phyloP scores from a whole-genome alignment of 2,329 filamentous ascomycete genomes.

The Pyricularia pennisetigena region DNA sequence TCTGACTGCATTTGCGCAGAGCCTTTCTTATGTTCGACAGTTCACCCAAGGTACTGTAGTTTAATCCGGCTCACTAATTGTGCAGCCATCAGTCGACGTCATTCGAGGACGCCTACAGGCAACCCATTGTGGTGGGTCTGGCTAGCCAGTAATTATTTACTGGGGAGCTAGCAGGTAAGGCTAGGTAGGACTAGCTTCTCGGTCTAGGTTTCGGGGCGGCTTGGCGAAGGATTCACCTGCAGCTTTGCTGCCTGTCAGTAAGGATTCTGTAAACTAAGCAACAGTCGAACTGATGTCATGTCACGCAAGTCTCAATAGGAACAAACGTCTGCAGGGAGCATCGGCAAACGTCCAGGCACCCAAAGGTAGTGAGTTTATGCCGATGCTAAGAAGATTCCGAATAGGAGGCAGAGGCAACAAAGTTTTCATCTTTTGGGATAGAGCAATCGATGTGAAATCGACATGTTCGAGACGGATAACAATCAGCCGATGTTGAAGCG shows the following conservation, averaged over 20 bases:
- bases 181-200: background rate
- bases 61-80: background rate
- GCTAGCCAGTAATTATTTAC: background rate
- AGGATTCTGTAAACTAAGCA: background rate
- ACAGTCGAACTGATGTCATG: background rate
- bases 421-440: background rate
- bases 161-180: background rate
- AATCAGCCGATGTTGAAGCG: background rate
- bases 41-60: background rate
- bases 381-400: background rate
- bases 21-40: background rate
- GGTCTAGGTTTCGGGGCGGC: background rate
- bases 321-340: background rate
- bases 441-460: background rate
- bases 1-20: background rate
- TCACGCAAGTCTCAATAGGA: background rate
- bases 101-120: background rate
- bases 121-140: background rate
- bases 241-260: background rate
- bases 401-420: background rate
- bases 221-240: background rate
- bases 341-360: background rate
- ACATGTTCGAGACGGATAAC: background rate
- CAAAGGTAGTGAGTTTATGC: background rate
- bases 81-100: background rate